Evolutionary conservation across 192 early-diverging fungal genomes (phyloP).

Genomic region (Rhizophagus sp.): DNA sequence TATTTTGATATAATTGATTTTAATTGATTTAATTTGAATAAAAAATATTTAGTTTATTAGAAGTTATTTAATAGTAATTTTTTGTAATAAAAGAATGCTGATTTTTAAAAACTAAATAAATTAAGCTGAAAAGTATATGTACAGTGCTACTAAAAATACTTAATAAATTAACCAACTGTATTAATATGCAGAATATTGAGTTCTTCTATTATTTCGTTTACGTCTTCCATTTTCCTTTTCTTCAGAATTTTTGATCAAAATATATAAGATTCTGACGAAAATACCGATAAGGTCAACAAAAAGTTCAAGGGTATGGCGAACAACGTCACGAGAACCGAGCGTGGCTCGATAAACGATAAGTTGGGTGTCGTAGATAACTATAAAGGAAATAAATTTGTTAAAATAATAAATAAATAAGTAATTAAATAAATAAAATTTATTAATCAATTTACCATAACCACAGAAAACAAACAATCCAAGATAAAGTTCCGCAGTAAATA

Average conservation of each 20-base stretch:
- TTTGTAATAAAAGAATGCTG: too few species aligned
- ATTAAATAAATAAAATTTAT: background rate
- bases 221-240: slow-evolving; percentile 31
- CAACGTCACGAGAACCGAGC: slow-evolving; percentile 28
- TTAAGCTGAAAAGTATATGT: too few species aligned
- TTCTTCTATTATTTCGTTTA: background rate
- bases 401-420: background rate
- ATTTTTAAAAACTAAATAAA: too few species aligned
- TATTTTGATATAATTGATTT: too few species aligned
- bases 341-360: slow-evolving; percentile 47
- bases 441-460: slow-evolving; percentile 34
- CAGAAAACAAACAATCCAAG: slow-evolving; percentile 49
- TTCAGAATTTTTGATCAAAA: slow-evolving; percentile 37
- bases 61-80: too few species aligned
- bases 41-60: too few species aligned
- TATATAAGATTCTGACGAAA: slow-evolving; percentile 45
- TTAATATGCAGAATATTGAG: background rate
- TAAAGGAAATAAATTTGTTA: background rate
- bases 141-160: too few species aligned
- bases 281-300: slow-evolving; percentile 49
- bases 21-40: too few species aligned
- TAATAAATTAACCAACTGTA: too few species aligned
- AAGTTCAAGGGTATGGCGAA: slow-evolving; percentile 38
- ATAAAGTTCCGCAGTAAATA: slow-evolving; percentile 46
- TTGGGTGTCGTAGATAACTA: slow-evolving; percentile 57